Conservation (phyloP, 2,329 filamentous ascomycete species). For the Arthrobotrys entomopaga region DNA sequence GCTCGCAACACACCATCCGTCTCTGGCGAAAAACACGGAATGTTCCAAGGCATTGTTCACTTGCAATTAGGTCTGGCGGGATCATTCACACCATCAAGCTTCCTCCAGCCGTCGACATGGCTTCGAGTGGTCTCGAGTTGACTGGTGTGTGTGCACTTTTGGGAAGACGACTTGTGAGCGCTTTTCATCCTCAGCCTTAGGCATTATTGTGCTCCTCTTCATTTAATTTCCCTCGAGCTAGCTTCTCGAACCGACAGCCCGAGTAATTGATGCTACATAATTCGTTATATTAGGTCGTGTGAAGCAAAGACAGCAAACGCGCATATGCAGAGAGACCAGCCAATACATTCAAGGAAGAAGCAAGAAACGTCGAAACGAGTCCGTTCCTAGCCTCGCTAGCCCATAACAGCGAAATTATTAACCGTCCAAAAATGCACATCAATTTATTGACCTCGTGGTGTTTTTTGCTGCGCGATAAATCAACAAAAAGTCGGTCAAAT, state of each 20-base stretch:
- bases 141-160: constrained; percentile 31
- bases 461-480: constrained; percentile 6
- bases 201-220: constrained; percentile 13
- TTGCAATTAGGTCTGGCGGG: constrained; percentile 14
- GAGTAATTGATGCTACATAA: constrained; percentile 36
- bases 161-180: constrained; percentile 18
- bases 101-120: too few relatives aligned
- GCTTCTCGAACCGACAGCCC: constrained; percentile 5
- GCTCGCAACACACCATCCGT: constrained; percentile 6
- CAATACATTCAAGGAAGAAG: constrained; percentile 24
- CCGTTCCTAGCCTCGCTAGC: constrained; percentile 15
- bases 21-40: constrained; percentile 13
- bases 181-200: constrained; percentile 31
- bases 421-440: constrained; percentile 41
- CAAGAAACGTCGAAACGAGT: constrained; percentile 2
- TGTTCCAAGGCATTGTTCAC: constrained; percentile 5
- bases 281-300: neutral
- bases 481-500: constrained; percentile 3
- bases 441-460: neutral
- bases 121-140: too few relatives aligned
- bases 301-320: constrained; percentile 15
- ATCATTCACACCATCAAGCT: constrained; percentile 1
- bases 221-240: constrained; percentile 11
- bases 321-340: constrained; percentile 13
- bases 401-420: constrained; percentile 38